Evolutionary conservation across 176 grass and related monocot genomes (phyloP).

Genomic region (Carex cristatella): DNA sequence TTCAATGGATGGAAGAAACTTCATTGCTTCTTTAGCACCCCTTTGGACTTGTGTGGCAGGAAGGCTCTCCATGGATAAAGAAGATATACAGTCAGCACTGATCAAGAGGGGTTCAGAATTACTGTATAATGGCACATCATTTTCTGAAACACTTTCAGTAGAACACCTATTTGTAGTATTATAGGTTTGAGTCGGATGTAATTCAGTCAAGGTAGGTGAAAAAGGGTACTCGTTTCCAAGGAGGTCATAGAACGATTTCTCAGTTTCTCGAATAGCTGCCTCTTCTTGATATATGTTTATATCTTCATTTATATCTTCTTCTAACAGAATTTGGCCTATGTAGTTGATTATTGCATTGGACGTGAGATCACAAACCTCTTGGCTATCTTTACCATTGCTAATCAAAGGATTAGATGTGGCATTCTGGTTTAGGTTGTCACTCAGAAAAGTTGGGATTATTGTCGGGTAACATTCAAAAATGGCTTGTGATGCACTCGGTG

Average conservation of each 20-base stretch:
- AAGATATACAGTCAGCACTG: neutral
- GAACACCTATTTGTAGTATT: too few relatives aligned
- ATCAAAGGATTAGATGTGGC: neutral
- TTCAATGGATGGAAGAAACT: conserved; percentile 29
- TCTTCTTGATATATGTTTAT: too few relatives aligned
- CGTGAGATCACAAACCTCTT: conserved; percentile 23
- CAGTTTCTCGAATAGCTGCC: too few relatives aligned
- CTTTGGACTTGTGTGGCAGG: conserved; percentile 12
- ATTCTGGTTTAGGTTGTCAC: neutral
- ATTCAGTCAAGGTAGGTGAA: too few relatives aligned
- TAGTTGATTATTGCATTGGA: neutral
- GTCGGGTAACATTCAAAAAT: neutral
- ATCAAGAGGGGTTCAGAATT: neutral
- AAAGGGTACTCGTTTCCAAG: too few relatives aligned
- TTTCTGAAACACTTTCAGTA: neutral
- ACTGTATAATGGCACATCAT: neutral
- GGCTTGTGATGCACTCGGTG: neutral
- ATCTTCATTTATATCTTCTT: too few relatives aligned
- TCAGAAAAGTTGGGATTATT: neutral
- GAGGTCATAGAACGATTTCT: too few relatives aligned
- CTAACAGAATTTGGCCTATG: too few relatives aligned
- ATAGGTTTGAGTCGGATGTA: too few relatives aligned
- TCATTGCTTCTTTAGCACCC: conserved; percentile 40
- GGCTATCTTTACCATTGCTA: too few relatives aligned
- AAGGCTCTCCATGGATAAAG: neutral